These are phyloP conservation scores for Pyrus hybrid DNA, from an alignment of 331 rosid genomes.

Conservation along the genomic window DNA sequence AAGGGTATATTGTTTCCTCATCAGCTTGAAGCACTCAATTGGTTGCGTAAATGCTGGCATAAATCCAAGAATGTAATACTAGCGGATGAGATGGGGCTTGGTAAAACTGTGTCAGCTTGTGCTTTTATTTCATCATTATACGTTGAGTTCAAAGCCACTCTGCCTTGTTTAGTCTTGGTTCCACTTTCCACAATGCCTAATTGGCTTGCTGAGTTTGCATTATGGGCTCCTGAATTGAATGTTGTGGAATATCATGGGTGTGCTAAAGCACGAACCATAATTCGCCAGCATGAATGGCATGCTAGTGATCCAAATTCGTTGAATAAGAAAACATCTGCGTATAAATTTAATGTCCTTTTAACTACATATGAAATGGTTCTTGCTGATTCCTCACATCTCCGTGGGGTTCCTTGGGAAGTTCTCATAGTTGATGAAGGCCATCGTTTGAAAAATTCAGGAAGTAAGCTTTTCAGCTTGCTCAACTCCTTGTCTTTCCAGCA, in stretches of 20 bases:
- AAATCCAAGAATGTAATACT: slow-evolving; percentile 94
- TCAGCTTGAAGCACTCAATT: slow-evolving; percentile 98
- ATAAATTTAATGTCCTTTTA: slow-evolving; percentile 83
- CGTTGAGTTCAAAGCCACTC: slow-evolving; percentile 80
- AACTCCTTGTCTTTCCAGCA: slow-evolving; percentile 93
- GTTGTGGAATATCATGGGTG: slow-evolving; percentile 99
- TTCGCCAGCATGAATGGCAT: slow-evolving; percentile 98
- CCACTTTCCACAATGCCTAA: slow-evolving; percentile 98
- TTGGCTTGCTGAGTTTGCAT: slow-evolving; percentile 90
- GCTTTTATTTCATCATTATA: slow-evolving; percentile 87
- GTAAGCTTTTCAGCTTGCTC: slow-evolving; percentile 97
- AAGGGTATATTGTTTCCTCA: slow-evolving; percentile 96
- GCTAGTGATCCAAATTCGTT: slow-evolving; percentile 51
- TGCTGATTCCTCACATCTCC: slow-evolving; percentile 89
- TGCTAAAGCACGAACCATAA: slow-evolving; percentile 86
- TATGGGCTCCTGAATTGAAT: slow-evolving; percentile 94
- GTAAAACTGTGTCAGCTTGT: slow-evolving; percentile 94
- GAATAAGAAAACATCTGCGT: slow-evolving; percentile 70
- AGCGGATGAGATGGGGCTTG: slow-evolving; percentile 99
- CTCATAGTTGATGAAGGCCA: slow-evolving; percentile 98
- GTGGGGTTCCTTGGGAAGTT: slow-evolving; percentile 99
- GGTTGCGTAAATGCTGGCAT: slow-evolving; percentile 97
- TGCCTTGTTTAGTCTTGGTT: slow-evolving; percentile 96
- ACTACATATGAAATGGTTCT: slow-evolving; percentile 99
- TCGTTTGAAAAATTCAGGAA: slow-evolving; percentile 91